phyloP scores from a whole-genome alignment of 139 green algal species.

The Ettlia oleoabundans region DNA sequence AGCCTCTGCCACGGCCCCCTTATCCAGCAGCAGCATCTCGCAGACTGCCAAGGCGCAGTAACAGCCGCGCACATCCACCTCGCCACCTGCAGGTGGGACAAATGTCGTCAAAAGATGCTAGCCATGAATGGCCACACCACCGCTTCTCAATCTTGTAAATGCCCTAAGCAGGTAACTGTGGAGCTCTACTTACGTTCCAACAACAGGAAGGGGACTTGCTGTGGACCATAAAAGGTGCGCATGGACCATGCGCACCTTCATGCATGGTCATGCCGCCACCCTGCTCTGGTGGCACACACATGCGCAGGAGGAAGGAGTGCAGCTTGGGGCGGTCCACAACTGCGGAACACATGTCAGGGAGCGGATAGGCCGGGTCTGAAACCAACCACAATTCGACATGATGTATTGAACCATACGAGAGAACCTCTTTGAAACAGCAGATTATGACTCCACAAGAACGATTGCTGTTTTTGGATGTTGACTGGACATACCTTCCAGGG shows the following conservation, averaged over 20 bases:
- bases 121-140: too few relatives aligned
- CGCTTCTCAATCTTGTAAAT: too few relatives aligned
- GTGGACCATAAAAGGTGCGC: too few relatives aligned
- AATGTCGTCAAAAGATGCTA: neutral
- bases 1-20: slow-evolving; percentile 50
- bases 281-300: slow-evolving; percentile 66
- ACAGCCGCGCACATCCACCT: slow-evolving; percentile 92
- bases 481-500: slow-evolving; percentile 47
- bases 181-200: too few relatives aligned
- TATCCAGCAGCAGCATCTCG: slow-evolving; percentile 81
- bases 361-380: too few relatives aligned
- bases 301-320: slow-evolving; percentile 75
- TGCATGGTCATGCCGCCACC: slow-evolving; percentile 91
- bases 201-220: too few relatives aligned
- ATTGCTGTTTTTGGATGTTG: too few relatives aligned
- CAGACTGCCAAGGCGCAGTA: slow-evolving; percentile 90
- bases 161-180: neutral
- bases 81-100: slow-evolving; percentile 68
- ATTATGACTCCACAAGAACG: too few relatives aligned
- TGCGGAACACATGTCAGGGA: too few relatives aligned
- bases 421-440: too few relatives aligned
- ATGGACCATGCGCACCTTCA: too few relatives aligned
- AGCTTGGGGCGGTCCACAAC: slow-evolving; percentile 61
- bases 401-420: too few relatives aligned
- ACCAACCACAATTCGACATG: neutral